Base-by-base conservation (phyloP, 441 rosid species). In the Biscutella laevigata region DNA sequence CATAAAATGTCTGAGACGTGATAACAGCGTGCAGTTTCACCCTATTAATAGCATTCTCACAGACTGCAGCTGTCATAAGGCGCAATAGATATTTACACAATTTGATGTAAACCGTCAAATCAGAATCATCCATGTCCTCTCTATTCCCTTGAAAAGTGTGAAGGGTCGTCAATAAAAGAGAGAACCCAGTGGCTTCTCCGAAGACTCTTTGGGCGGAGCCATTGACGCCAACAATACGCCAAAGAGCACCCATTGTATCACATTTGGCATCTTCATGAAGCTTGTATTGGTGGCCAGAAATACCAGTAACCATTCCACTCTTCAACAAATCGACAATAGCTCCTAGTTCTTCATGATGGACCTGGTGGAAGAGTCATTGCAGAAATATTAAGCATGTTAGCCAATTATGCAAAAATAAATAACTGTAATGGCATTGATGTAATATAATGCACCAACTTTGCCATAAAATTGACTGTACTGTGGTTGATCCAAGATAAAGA, bases 121-220 rank as follows among this genome's bases (percentile, higher is more conserved):
- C 71, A 59, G 88, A 74, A 57, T 80, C 86, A 65, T 77, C 83
- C 56, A 72, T 65, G 43, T 64, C 66, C 55, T 72, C 91, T 45
- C 66, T 82, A 54, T 81, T 56, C 42, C 51, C 90, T 72, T 84
- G 97, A 64, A 95, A 86, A 69, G 94, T 79, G 49, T 95, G 89
- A 32, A 95, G 98, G 56, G 81, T 79, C 43, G 99, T 95, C 70
- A 91, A 69, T 70, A 95, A 77, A 77, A 95, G 95, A 69, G 99
- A 95, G 72, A 94, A 91, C 17, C 99, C 99, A 53, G 95, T 86
- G 64, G 91, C 80, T 77, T 95, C 99, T 66, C 98, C 99, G 62
- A 95, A 95, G 56, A 86, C 83, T 76, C 78, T 81, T 72, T 91
- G 95, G 34, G 95, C 90, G 62, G 91, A 80, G 53, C 61, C 77